Base-by-base conservation (phyloP, 768 basidiomycete genomes). In the Scleroderma bovista region DNA sequence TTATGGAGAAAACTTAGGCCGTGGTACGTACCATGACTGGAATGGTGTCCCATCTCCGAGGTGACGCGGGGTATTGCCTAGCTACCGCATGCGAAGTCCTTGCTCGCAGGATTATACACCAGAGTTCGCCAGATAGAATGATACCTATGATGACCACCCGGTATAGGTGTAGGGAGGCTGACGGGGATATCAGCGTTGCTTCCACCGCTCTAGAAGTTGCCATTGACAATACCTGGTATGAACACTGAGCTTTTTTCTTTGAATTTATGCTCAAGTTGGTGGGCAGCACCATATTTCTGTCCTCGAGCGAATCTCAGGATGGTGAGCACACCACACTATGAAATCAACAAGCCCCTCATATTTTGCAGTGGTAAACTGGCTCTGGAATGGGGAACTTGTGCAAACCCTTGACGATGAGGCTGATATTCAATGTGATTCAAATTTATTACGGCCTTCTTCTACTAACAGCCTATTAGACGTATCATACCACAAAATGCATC, bases 171-270 rank as follows among this genome's bases (percentile, higher is more conserved):
- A 68, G 71, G 36, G 83, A 90, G 61, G 61, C 73, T 32, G 89
- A 95, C 60, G 92, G 88, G 0, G 89, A 89, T 49, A 67, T 72
- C 41, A 89, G 87, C 51, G 84, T 83, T 38, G 77, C 83, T 57
- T 72, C 80, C 5, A 91, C 87, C 58, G 85, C 87, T 8, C 72
- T 96, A 38, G 94, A 97, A 64, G 71, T 84, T 65, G 93, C 94
- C n/a, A 89, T 95, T 53, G 94, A 97, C 65, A 80, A 89, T 47
- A 82, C 92, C 58, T 91, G 92, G 90, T 92, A 55, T 34, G 61
- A 48, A 39, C 49, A 43, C 40, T 15, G 10, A 9, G 39, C 9
- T 17, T n/a, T 26, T 42, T 2, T 37, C 12, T 24, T 26, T 15
- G 16, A 51, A 51, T 17, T 16, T 48, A 22, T 53, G 11, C 48